Base-by-base conservation (phyloP, 2,329 filamentous ascomycete species). In the Penicillium polonicum region DNA sequence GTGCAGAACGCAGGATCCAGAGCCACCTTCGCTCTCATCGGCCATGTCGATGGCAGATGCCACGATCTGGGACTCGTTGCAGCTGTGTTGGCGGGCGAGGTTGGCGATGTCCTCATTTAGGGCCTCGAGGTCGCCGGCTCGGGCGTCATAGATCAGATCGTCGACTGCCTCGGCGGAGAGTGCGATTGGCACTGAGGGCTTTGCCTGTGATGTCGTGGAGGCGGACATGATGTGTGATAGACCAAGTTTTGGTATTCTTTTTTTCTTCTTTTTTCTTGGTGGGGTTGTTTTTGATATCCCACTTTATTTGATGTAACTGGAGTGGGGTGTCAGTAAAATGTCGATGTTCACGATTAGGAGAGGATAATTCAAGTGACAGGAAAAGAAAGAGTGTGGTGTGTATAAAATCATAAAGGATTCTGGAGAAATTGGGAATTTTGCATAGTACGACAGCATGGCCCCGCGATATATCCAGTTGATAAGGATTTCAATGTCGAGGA, bases 71-170 rank as follows among this genome's bases (percentile, higher is more conserved):
- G 84, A 81, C 2, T 82, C 73, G 0, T 84, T 74, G 49, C 80
- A 81, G 57, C 78, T 81, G 71, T 91, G 85, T 57, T 87, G 83
- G 63, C 82, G 76, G 31, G 85, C 81, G 21, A 95, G 76, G 27
- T 80, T 78, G 13, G 82, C 76, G 51, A 95, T 80, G 60, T 78
- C 80, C 42, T 76, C 70, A 45, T 82, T 78, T 48, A 97, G 80
- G 27, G 93, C 89, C 19, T 81, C 77, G 57, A 86, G 79, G 62
- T 97, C 92, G 63, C 91, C 91, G 0, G 84, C 83, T 38, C 93
- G 90, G 2, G 92, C 85, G 65, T 91, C 86, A 79, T 96, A 97
- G 65, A 97, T 85, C 64, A 97, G 83, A 76, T 97, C 93, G 73
- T 97, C 92, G 68, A 95, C 88, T 74, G 92, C 85, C 52, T 96